These are phyloP conservation scores for Rhodosporidiobolus sp. DNA, from an alignment of 768 basidiomycete species.

Conservation along the genomic window DNA sequence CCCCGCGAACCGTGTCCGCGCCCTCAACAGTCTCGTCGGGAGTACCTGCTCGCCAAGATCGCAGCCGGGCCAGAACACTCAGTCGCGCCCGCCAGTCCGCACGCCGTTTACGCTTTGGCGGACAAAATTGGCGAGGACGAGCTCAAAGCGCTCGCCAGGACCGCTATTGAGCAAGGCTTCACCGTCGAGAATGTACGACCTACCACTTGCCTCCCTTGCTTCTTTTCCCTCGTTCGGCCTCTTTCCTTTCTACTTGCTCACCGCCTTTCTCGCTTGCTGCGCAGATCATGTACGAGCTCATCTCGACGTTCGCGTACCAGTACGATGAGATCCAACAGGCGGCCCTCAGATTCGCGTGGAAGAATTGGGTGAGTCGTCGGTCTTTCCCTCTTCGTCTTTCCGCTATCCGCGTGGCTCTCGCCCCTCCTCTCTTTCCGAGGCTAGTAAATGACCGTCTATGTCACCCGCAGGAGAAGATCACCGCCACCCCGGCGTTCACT, in stretches of 20 bases:
- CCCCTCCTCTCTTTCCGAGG: too few species aligned
- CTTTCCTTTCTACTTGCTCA: neutral
- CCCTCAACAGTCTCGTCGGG: too few species aligned
- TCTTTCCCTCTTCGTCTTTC: neutral
- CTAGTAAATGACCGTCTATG: too few species aligned
- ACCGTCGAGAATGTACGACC: neutral
- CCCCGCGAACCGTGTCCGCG: too few species aligned
- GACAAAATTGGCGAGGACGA: neutral
- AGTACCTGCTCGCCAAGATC: too few species aligned
- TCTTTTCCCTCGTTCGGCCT: neutral
- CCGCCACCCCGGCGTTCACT: too few species aligned
- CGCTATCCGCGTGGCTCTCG: too few species aligned
- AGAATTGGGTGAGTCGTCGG: constrained; percentile 3
- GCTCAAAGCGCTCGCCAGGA: neutral
- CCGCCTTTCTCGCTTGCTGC: neutral
- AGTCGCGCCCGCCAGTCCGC: constrained; percentile 2
- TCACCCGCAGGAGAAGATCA: too few species aligned
- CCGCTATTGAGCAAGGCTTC: neutral
- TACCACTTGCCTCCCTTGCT: neutral
- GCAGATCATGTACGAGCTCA: constrained; percentile 24
- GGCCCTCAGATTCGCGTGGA: neutral
- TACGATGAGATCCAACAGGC: constrained; percentile 8
- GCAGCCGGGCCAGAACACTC: neutral
- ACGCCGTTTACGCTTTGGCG: constrained; percentile 10
- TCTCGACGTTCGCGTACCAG: constrained; percentile 4